Conservation (phyloP, 805 yeast genomes). For the Cyberlindnera xylosilytica region DNA sequence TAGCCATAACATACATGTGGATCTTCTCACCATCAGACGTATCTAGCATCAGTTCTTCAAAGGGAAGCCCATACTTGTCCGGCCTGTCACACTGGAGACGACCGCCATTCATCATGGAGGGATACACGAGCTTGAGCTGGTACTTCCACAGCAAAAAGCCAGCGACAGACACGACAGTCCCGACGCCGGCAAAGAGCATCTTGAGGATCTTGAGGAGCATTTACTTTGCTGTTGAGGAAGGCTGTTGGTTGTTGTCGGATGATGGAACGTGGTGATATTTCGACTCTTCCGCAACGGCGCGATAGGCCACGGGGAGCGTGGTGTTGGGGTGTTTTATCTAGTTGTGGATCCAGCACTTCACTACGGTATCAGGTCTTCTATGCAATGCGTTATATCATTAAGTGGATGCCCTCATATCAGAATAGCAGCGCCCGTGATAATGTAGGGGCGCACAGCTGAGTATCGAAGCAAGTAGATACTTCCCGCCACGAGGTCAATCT, state of each 20-base stretch:
- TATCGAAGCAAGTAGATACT: constrained; percentile 78
- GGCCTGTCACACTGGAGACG: constrained; percentile 74
- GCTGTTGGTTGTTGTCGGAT: not conserved
- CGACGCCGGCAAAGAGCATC: constrained; percentile 41
- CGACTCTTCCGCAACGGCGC: too few species aligned
- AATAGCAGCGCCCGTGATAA: constrained; percentile 40
- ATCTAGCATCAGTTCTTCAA: constrained; percentile 52
- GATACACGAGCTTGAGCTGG: constrained; percentile 76
- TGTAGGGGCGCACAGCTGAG: constrained; percentile 41
- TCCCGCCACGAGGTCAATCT: constrained; percentile 53
- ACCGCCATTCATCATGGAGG: constrained; percentile 76
- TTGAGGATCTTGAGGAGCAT: constrained; percentile 20
- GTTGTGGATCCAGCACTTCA: too few species aligned
- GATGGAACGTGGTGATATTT: too few species aligned
- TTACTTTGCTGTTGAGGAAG: not conserved
- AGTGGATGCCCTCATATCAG: constrained; percentile 35
- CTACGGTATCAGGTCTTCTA: too few species aligned
- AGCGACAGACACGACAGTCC: constrained; percentile 41
- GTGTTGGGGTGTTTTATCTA: too few species aligned
- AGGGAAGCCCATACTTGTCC: constrained; percentile 60
- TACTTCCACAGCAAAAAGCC: constrained; percentile 54
- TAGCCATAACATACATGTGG: constrained; percentile 60
- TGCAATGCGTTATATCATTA: too few species aligned
- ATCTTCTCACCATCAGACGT: constrained; percentile 71
- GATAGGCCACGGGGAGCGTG: too few species aligned